phyloP scores from a whole-genome alignment of 352 stramenopile species.

The Phytophthora cactorum region DNA sequence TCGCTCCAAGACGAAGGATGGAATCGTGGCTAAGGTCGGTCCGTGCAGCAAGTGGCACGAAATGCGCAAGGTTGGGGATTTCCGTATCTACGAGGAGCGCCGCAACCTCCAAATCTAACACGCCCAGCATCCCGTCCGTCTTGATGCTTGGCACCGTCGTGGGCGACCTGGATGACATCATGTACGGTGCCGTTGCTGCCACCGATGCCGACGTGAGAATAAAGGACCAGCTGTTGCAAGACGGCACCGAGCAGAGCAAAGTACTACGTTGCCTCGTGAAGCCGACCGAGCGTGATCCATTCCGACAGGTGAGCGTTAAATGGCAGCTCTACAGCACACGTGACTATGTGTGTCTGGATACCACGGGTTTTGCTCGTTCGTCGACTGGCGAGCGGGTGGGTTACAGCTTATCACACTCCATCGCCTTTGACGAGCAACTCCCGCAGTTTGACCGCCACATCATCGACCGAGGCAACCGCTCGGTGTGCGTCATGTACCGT shows the following conservation, averaged over 20 bases:
- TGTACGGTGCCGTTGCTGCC: slow-evolving; percentile 45
- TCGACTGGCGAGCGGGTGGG: slow-evolving; percentile 50
- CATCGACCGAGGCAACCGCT: slow-evolving; percentile 51
- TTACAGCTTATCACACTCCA: slow-evolving; percentile 53
- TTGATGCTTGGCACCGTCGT: slow-evolving; percentile 30
- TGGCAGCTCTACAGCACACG: slow-evolving; percentile 48
- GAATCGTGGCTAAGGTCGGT: neutral
- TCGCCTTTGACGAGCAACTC: slow-evolving; percentile 44
- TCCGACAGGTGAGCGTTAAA: slow-evolving; percentile 54
- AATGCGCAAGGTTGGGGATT: slow-evolving; percentile 34
- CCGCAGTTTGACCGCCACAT: slow-evolving; percentile 45
- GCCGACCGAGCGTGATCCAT: slow-evolving; percentile 38
- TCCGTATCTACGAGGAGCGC: slow-evolving; percentile 39
- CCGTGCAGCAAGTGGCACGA: slow-evolving; percentile 28
- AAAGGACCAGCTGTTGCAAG: slow-evolving; percentile 41
- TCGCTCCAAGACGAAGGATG: slow-evolving; percentile 14
- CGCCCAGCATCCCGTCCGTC: slow-evolving; percentile 24
- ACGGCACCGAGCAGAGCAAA: slow-evolving; percentile 38
- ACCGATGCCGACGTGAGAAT: slow-evolving; percentile 39
- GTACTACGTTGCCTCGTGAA: slow-evolving; percentile 21
- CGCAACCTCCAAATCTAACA: neutral
- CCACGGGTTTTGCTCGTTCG: slow-evolving; percentile 38
- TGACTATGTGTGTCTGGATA: slow-evolving; percentile 53
- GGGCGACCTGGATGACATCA: slow-evolving; percentile 48
- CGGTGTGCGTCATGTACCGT: slow-evolving; percentile 50